Percentiles rank a stretch among this genome's conserved stretches.
These are phyloP conservation scores for Solanum ossicruentum DNA, from an alignment of 257 asterid genomes.

Conservation along the genomic window DNA sequence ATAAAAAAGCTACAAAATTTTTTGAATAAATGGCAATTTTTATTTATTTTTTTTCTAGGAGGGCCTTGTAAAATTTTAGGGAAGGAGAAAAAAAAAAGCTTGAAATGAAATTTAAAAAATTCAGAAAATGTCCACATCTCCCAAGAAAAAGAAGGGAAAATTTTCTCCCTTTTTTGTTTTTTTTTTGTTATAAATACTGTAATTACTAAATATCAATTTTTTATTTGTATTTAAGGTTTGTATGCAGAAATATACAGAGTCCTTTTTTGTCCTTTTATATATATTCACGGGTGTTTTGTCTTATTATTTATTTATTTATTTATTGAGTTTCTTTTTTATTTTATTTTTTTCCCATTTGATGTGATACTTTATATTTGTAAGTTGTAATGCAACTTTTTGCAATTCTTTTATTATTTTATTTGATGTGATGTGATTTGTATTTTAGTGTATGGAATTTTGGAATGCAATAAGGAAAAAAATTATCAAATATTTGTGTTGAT, in stretches of 20 bases:
- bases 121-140: not conserved
- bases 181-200: slow-evolving; percentile 56
- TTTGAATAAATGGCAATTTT: slow-evolving; percentile 20
- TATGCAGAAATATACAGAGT: slow-evolving; percentile 9
- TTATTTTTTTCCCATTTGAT: not conserved
- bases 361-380: not conserved
- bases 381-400: not conserved
- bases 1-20: not conserved
- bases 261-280: not conserved
- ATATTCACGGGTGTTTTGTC: not conserved
- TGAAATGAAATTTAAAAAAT: slow-evolving; percentile 21
- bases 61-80: slow-evolving; percentile 24
- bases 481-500: not conserved
- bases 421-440: not conserved
- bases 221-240: slow-evolving; percentile 51
- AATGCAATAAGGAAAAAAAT: not conserved
- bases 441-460: not conserved
- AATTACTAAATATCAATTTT: slow-evolving; percentile 53
- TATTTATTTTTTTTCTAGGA: slow-evolving; percentile 10
- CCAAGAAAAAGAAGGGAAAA: slow-evolving; percentile 14
- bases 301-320: not conserved
- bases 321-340: not conserved
- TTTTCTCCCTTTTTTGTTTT: slow-evolving; percentile 6
- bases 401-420: not conserved
- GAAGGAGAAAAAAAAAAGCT: slow-evolving; percentile 16